Base-by-base conservation (phyloP, 129 eudicot genomes). In the Deinandra increscens region DNA sequence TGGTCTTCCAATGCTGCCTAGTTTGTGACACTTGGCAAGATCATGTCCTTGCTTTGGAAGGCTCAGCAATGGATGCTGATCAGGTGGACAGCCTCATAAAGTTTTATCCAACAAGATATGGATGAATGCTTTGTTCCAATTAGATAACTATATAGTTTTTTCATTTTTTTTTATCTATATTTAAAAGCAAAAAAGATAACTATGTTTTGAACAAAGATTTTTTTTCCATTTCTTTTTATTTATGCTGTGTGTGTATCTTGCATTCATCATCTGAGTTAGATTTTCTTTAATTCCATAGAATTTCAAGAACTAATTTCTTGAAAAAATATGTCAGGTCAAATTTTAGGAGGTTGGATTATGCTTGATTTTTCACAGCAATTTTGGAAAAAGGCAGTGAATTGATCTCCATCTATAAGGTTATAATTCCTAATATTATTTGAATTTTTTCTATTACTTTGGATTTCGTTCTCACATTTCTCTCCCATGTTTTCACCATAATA, bases 71-170 rank as follows among this genome's bases (percentile, higher is more conserved):
- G 66, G 96, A 89, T 83, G 86, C 78, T 62, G 98, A 93, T 84
- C 98, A 86, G 78, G 96, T 93, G 70, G 98, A 93, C 69, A 93
- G 89, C 87, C 91, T 93, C 71, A 85, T 93, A 75, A 89, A 89
- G 78, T 93, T 93, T 74, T 93, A 95, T 80, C 96, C 98, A 43
- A 86, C 98, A 8, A n/a, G n/a, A n/a, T n/a, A n/a, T n/a, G n/a
- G n/a, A n/a, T n/a, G n/a, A n/a, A n/a, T n/a, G n/a, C n/a, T n/a
- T n/a, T n/a, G n/a, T n/a, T n/a, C n/a, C n/a, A n/a, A n/a, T n/a
- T n/a, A n/a, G n/a, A n/a, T n/a, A n/a, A n/a, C n/a, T n/a, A n/a
- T n/a, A n/a, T n/a, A n/a, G n/a, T n/a, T n/a, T n/a, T n/a, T n/a
- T n/a, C n/a, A n/a, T n/a, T n/a, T n/a, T n/a, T n/a, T n/a, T n/a